These are phyloP conservation scores for Solanum hybrid DNA, from an alignment of 305 asterid genomes.

Conservation along the genomic window DNA sequence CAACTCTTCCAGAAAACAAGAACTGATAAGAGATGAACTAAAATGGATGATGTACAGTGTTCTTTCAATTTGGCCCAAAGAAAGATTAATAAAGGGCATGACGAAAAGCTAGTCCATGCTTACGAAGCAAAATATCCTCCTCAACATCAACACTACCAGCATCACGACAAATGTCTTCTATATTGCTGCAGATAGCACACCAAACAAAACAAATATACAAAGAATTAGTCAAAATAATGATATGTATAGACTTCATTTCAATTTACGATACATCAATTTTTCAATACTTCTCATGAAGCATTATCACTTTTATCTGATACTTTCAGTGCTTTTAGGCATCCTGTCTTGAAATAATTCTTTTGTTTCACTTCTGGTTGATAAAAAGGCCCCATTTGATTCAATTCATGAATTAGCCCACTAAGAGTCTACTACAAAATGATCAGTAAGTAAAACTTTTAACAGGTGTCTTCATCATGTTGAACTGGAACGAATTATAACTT, in stretches of 20 bases:
- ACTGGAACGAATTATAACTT: not conserved
- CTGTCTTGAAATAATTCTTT: not conserved
- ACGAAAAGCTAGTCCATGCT: constrained; percentile 23
- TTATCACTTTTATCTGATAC: not conserved
- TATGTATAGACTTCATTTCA: not conserved
- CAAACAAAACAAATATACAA: not conserved
- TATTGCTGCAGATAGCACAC: constrained; percentile 46
- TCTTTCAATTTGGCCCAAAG: not conserved
- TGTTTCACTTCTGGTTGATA: not conserved
- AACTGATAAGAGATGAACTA: constrained; percentile 18
- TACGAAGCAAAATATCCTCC: constrained; percentile 67
- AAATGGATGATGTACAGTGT: not conserved
- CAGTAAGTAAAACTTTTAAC: not conserved
- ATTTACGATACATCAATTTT: not conserved
- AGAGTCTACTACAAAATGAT: not conserved
- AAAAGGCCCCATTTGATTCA: not conserved
- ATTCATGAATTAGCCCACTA: not conserved
- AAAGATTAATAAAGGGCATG: not conserved
- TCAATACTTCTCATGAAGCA: not conserved
- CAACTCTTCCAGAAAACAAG: constrained; percentile 44
- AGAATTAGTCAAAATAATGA: not conserved
- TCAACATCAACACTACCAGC: constrained; percentile 82
- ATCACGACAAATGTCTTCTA: constrained; percentile 93
- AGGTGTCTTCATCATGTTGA: not conserved
- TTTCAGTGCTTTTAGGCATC: not conserved